Base-by-base conservation (phyloP, 1,284 basidiomycete species). In the Schizophyllum amplum region DNA sequence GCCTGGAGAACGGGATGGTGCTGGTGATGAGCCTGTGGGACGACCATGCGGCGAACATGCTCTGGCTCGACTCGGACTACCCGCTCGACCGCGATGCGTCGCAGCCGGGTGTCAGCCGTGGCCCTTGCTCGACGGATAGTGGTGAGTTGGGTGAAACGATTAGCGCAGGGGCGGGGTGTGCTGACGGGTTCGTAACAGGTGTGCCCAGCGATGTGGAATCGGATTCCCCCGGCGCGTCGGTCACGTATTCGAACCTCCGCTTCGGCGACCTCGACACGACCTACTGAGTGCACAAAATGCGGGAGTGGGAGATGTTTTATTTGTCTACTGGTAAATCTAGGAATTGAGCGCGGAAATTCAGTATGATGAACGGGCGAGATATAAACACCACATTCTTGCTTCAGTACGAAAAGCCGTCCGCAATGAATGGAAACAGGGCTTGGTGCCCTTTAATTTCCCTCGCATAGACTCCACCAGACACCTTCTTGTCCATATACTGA, bases 201-300 rank as follows among this genome's bases (percentile, higher is more conserved):
- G 52, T 22, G 47, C 55, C 57, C 20, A 17, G 26, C 6, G 58
- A 57, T 26, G 73, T 79, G 62, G 75, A 77, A 65, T 62, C 71
- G n/a, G 55, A 68, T 52, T 60, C 57, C 60, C 58, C 70, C 50
- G 68, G 64, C 64, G 69, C 73, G 27, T 65, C 67, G 47, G 76
- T 80, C 59, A 69, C 65, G 57, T 78, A 68, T 70, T 79, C 76
- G 27, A 78, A 78, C 72, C 77, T 79, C 70, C 72, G 71, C 63
- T 72, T 71, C 63, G 77, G 77, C 57, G 65, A 67, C 66, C 70
- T 78, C 63, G 74, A 72, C 60, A 73, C 74, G 54, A 79, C 77
- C 49, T 78, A 50, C 48, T 50, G n/a, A n/a, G n/a, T n/a, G n/a
- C 33, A 17, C 17, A 42, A 42, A 42, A 17, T 42, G 7, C 33